Conservation (phyloP, 305 asterid species). For the Fraxinus xanthoxyloides region DNA sequence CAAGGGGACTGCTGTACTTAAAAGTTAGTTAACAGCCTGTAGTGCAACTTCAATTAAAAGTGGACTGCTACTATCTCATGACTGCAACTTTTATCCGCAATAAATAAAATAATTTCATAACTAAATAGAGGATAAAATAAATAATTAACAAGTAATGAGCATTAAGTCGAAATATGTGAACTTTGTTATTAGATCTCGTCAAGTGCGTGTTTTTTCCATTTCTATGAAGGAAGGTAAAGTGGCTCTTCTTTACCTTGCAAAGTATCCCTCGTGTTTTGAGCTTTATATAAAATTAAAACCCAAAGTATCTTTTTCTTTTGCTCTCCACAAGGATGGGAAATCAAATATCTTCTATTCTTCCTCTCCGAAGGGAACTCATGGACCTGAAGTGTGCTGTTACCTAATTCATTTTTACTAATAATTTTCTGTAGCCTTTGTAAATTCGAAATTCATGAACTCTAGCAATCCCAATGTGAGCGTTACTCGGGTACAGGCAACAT, state of each 20-base stretch:
- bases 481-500: background rate
- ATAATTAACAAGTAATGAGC: background rate
- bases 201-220: background rate
- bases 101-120: background rate
- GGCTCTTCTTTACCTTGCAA: background rate
- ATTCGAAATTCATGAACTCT: background rate
- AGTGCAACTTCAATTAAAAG: background rate
- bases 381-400: background rate
- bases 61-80: background rate
- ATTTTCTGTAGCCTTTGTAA: background rate
- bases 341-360: background rate
- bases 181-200: background rate
- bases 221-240: background rate
- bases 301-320: background rate
- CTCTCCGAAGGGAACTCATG: background rate
- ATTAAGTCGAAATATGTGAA: background rate
- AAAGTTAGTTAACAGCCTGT: background rate
- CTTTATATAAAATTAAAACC: background rate
- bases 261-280: background rate
- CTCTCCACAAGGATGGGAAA: background rate
- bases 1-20: background rate
- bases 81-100: slow-evolving; percentile 10
- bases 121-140: background rate
- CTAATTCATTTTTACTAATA: background rate
- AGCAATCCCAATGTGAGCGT: background rate